A percentile compares a stretch with the other conserved stretches of the same genome.
phyloP scores from a whole-genome alignment of 441 rosid species.

The Metrosideros polymorpha region DNA sequence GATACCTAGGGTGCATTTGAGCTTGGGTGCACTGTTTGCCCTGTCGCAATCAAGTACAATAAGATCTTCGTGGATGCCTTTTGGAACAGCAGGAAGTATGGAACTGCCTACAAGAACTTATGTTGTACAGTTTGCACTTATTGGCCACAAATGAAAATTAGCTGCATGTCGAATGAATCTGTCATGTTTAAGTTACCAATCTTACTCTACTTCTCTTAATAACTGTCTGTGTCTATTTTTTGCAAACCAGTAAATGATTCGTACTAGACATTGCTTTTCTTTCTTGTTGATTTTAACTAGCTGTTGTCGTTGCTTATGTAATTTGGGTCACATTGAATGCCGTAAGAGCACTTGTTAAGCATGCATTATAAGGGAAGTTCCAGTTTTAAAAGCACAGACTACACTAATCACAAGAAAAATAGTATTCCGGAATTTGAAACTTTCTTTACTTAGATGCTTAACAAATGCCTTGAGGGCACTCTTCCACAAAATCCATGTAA shows the following conservation, averaged over 20 bases:
- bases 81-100: constrained; percentile 97
- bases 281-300: not conserved
- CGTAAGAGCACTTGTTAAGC: not conserved
- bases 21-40: constrained; percentile 91
- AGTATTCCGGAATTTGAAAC: not conserved
- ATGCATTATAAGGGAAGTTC: not conserved
- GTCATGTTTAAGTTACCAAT: not conserved
- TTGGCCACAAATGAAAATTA: not conserved
- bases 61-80: constrained; percentile 96
- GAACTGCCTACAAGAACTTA: not conserved
- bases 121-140: not conserved
- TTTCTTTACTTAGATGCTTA: not conserved
- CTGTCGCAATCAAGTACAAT: constrained; percentile 90
- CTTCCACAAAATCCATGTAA: not conserved
- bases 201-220: not conserved
- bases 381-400: not conserved
- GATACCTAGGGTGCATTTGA: constrained; percentile 87
- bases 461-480: not conserved
- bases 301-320: not conserved
- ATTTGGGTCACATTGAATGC: not conserved
- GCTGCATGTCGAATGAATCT: not conserved
- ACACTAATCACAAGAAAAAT: not conserved
- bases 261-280: not conserved
- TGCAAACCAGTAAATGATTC: not conserved
- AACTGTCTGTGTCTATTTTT: not conserved